Evolutionary conservation across 805 yeast species (phyloP), one percentile per base, ranked within the genome.

Genomic region (Cyberlindnera suaveolens): DNA sequence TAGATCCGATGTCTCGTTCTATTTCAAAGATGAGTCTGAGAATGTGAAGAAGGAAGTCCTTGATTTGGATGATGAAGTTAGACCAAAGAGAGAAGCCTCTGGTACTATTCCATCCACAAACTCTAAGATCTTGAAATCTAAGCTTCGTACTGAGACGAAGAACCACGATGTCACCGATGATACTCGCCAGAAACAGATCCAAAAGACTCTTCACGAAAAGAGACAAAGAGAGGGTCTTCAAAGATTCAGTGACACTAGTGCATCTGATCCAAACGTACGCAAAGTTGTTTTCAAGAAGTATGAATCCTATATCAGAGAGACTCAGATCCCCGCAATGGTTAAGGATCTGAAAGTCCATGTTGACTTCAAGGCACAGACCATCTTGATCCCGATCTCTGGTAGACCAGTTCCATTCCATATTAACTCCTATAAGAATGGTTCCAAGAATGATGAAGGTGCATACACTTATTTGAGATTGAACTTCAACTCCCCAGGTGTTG

Each of bases 361-460:
- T 45, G 99, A 91, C 62, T 73, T 78, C 61, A 87, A 85, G 57
- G 77, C 85, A 45, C 96, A 90, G 65, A 85, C 97, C 1, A 84
- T 91, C 43, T 78, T 91, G 47, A 68, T 91, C 46, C 99, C 99
- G 40, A 84, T 91, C 45, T 78, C 83, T 57, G 99, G 99, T 49
- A 76, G 98, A 57, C 97, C 98, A 1, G 98, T 93, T 41, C 99
- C 99, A 19, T 91, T 93, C 72, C 99, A 91, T 63, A 89, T 91
- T 59, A 88, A 88, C 62, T 73, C 97, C 4, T 90, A 85, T 68
- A 91, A 90, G 58, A 90, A 87, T 60, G 98, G 96, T 39, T 85
- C 96, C 10, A 90, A 89, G 58, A 87, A 83, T 50, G 99, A 93
- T 58, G 98, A 93, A 70, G 98, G 97, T 41, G 97, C 90, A 53